A percentile compares a stretch with the other conserved stretches of the same genome.
Conservation (phyloP, 2,329 filamentous ascomycete species). For the Xylariales sp. region DNA sequence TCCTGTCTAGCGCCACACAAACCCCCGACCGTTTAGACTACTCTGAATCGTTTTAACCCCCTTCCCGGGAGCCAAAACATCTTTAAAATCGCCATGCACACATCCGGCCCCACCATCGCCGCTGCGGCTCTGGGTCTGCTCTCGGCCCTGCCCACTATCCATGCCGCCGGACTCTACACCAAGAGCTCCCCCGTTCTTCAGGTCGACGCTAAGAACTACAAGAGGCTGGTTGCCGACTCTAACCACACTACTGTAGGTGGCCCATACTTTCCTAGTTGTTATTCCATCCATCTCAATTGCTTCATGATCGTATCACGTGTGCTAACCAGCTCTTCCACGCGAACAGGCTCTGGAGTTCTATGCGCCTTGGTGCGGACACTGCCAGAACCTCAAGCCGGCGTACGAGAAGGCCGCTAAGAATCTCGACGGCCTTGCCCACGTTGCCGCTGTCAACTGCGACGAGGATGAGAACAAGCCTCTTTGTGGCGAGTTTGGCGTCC, state of each 20-base stretch:
- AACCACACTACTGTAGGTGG: constrained; percentile 81
- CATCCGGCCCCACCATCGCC: constrained; percentile 42
- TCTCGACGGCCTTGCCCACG: constrained; percentile 87
- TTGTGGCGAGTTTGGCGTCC: constrained; percentile 78
- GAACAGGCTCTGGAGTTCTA: constrained; percentile 80
- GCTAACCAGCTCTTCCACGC: too few species aligned
- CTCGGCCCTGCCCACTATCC: constrained; percentile 59
- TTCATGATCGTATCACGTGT: too few species aligned
- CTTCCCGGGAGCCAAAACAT: too few species aligned
- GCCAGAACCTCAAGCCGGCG: constrained; percentile 89
- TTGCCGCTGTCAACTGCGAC: constrained; percentile 93
- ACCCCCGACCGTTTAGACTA: too few species aligned
- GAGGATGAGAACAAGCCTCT: constrained; percentile 87
- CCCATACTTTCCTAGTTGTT: background rate
- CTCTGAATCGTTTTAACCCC: too few species aligned
- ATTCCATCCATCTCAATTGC: background rate
- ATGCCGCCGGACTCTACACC: constrained; percentile 73
- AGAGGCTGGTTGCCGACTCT: constrained; percentile 77
- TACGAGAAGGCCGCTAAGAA: constrained; percentile 92
- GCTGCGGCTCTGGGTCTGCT: constrained; percentile 59
- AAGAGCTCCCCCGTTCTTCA: constrained; percentile 87
- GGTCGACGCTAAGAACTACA: constrained; percentile 73
- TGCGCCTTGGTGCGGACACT: constrained; percentile 96
- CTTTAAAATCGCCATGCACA: too few species aligned
- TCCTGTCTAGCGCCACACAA: too few species aligned